Base-by-base conservation (phyloP, 164 flowering plant species). In the Aristolochia californica region DNA sequence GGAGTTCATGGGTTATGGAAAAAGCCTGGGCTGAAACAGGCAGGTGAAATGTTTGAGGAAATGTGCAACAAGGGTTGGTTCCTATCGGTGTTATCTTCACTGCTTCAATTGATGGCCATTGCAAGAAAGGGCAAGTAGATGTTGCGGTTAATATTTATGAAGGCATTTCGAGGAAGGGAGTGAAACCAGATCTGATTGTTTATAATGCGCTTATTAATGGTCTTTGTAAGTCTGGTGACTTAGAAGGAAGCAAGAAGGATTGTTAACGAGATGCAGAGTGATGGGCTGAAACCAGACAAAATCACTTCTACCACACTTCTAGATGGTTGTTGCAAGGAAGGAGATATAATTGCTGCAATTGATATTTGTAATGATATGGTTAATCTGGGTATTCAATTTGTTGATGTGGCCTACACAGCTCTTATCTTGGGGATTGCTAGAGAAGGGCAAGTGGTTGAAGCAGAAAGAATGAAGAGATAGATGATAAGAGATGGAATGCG, bases 271-370 rank as follows among this genome's bases (percentile, higher is more conserved):
- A 78, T 83, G 88, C 68, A 45, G 27, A 23, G 10, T 34, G 70
- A 54, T 51, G 81, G 82, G 25, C 61, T 80, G 60, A 79, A 65
- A 55, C 88, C 94, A 5, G 93, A 88, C 58, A 88, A 76, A 68
- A 56, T 85, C 57, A 83, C 96, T 5, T 88, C 78, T 57, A 88
- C 96, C 21, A 80, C 82, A 0, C 83, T 88, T 20, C 62, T 88
- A 22, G 91, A 85, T 74, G 94, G 94, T 8, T 79, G 50, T 47
- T 84, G 82, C 64, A 85, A 78, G 72, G 91, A 78, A 43, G 96
- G 94, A 16, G 78, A 85, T 73, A 34, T 84, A 50, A 73, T 72
- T 40, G 67, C 80, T 0, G 96, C 94, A n/a, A 50, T 82, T 47
- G 76, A 79, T 20, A 48, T 77, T 27, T 74, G 68, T 70, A 60